phyloP scores from a whole-genome alignment of 108 stramenopile genomes.

The Skeletonema grethae region DNA sequence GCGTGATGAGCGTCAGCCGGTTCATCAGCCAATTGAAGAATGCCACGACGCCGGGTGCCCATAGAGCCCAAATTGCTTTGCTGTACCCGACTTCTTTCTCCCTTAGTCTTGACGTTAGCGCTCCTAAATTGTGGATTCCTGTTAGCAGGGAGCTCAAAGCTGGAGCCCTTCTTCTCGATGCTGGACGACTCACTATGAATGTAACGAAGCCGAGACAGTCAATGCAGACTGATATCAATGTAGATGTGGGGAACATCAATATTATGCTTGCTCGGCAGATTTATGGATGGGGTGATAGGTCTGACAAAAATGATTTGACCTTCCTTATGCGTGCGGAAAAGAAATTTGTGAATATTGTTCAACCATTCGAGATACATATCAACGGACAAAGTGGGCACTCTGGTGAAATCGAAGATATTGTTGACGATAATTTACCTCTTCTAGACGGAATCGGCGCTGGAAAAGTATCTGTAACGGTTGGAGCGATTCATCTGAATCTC shows the following conservation, averaged over 20 bases:
- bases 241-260: constrained; percentile 60
- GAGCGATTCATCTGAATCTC: constrained; percentile 66
- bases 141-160: constrained; percentile 45
- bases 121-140: constrained; percentile 82
- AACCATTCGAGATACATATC: constrained; percentile 64
- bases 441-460: constrained; percentile 11
- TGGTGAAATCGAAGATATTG: not conserved
- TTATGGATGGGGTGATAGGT: not conserved
- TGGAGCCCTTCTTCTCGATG: constrained; percentile 71
- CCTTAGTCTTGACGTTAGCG: constrained; percentile 63
- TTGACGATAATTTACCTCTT: not conserved
- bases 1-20: constrained; percentile 46
- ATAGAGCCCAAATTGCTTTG: constrained; percentile 73
- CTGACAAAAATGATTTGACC: constrained; percentile 2
- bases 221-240: constrained; percentile 46
- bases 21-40: constrained; percentile 62
- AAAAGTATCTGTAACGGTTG: constrained; percentile 40
- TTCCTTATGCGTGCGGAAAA: constrained; percentile 22
- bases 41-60: constrained; percentile 77
- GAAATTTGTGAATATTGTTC: constrained; percentile 45
- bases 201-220: constrained; percentile 46
- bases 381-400: constrained; percentile 17
- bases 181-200: constrained; percentile 57
- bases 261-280: constrained; percentile 52
- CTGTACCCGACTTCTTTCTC: constrained; percentile 63